Conservation (phyloP, 768 basidiomycete genomes). For the Boletellus ananas region DNA sequence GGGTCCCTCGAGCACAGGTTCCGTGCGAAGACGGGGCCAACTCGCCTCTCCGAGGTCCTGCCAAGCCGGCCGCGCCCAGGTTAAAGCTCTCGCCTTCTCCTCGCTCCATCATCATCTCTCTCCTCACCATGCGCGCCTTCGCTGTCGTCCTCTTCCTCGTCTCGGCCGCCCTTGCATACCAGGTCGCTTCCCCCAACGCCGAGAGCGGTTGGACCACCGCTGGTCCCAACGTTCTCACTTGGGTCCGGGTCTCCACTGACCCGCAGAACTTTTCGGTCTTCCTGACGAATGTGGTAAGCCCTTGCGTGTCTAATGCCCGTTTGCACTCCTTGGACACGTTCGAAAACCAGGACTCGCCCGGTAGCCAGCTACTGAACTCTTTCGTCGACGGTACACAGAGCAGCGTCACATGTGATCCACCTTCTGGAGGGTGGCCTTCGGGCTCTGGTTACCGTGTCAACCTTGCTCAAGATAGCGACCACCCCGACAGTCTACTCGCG, state of each 20-base stretch:
- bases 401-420: slow-evolving; percentile 44
- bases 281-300: slow-evolving; percentile 57
- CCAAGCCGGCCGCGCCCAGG: slow-evolving; percentile 1
- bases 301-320: not conserved
- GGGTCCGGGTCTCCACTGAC: slow-evolving; percentile 68
- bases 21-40: slow-evolving; percentile 23
- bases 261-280: slow-evolving; percentile 62
- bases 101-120: slow-evolving; percentile 6
- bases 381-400: slow-evolving; percentile 48
- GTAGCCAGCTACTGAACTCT: slow-evolving; percentile 49
- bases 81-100: slow-evolving; percentile 7
- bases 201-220: slow-evolving; percentile 52
- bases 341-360: slow-evolving; percentile 33
- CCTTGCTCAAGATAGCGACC: slow-evolving; percentile 48
- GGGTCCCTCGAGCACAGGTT: not conserved
- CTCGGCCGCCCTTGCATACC: slow-evolving; percentile 60
- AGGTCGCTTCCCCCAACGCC: slow-evolving; percentile 49
- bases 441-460: slow-evolving; percentile 69
- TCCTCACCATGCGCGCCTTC: slow-evolving; percentile 41
- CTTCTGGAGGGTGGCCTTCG: slow-evolving; percentile 62
- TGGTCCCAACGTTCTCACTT: slow-evolving; percentile 52
- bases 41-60: slow-evolving; percentile 3
- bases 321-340: slow-evolving; percentile 2
- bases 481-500: slow-evolving; percentile 56
- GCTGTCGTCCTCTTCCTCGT: slow-evolving; percentile 44